Evolutionary conservation across 1,284 basidiomycete genomes (phyloP).

Genomic region (Cryptococcus wingfieldii): DNA sequence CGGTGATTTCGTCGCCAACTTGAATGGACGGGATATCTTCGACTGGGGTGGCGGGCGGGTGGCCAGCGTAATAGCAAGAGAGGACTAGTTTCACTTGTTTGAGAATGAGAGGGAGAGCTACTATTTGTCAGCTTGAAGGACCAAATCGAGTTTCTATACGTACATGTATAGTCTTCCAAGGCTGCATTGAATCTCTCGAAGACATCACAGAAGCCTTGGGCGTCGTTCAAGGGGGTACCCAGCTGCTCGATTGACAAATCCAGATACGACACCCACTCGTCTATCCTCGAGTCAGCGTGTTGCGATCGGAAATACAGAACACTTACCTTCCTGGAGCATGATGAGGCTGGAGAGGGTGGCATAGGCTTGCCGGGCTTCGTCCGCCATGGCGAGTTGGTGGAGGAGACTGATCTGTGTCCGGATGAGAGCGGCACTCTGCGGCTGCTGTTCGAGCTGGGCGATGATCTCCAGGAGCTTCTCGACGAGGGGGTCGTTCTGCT

Average conservation of each 20-base stretch:
- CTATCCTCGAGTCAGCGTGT: slow-evolving; percentile 14
- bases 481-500: slow-evolving; percentile 11
- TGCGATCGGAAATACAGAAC: too few relatives aligned
- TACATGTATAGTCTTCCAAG: slow-evolving; percentile 76
- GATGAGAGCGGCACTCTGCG: slow-evolving; percentile 30
- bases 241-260: slow-evolving; percentile 20
- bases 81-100: slow-evolving; percentile 67
- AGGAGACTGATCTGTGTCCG: slow-evolving; percentile 32
- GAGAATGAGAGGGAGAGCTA: slow-evolving; percentile 69
- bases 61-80: slow-evolving; percentile 30
- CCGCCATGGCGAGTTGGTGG: slow-evolving; percentile 16
- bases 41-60: slow-evolving; percentile 50
- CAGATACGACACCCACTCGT: slow-evolving; percentile 31
- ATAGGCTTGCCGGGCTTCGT: slow-evolving; percentile 8
- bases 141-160: slow-evolving; percentile 38
- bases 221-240: slow-evolving; percentile 10
- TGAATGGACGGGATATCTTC: neutral
- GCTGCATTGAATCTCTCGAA: slow-evolving; percentile 64
- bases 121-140: slow-evolving; percentile 8
- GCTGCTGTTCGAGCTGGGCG: slow-evolving; percentile 21
- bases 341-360: slow-evolving; percentile 19
- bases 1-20: slow-evolving; percentile 45
- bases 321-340: slow-evolving; percentile 37
- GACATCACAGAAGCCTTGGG: slow-evolving; percentile 57
- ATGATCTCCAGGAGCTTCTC: slow-evolving; percentile 27